These are phyloP conservation scores for Auricularia heimuer DNA, from an alignment of 768 basidiomycete genomes.

Conservation along the genomic window DNA sequence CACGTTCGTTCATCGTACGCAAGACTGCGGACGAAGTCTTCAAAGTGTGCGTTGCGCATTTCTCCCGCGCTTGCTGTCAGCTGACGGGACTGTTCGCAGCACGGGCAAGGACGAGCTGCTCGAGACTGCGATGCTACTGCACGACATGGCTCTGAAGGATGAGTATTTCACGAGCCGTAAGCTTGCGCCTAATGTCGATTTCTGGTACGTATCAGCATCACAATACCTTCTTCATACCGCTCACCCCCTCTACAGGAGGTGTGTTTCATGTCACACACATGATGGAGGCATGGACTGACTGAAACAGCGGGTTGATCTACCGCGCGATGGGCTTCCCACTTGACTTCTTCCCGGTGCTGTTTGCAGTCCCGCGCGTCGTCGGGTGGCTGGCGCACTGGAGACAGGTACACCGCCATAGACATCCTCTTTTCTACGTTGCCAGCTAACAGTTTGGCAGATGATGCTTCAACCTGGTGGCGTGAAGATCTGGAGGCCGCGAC, in stretches of 20 bases:
- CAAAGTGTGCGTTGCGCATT: slow-evolving; percentile 48
- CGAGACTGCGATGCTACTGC: slow-evolving; percentile 81
- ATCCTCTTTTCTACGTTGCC: not conserved
- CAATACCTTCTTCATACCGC: no score
- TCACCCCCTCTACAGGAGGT: slow-evolving; percentile 39
- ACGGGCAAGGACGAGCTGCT: slow-evolving; percentile 79
- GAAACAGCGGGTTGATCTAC: slow-evolving; percentile 70
- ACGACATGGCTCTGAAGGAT: slow-evolving; percentile 83
- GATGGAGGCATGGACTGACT: slow-evolving; percentile 2
- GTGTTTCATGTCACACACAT: slow-evolving; percentile 6
- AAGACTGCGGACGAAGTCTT: slow-evolving; percentile 90
- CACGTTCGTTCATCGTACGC: slow-evolving; percentile 82
- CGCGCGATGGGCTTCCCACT: slow-evolving; percentile 91
- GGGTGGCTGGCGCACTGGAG: slow-evolving; percentile 94
- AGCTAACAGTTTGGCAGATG: slow-evolving; percentile 42
- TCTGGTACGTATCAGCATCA: slow-evolving; percentile 46
- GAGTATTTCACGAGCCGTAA: slow-evolving; percentile 78
- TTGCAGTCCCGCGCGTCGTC: slow-evolving; percentile 85
- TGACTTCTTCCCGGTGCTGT: slow-evolving; percentile 91
- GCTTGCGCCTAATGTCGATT: slow-evolving; percentile 86
- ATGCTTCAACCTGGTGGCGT: slow-evolving; percentile 84
- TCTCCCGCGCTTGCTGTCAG: slow-evolving; percentile 2
- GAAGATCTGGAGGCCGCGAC: slow-evolving; percentile 87
- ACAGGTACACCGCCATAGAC: slow-evolving; percentile 38
- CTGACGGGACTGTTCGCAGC: slow-evolving; percentile 26